Percentiles rank a stretch among this genome's conserved stretches.
These are phyloP conservation scores for Candida tallmaniae DNA, from an alignment of 805 yeast genomes.

Conservation along the genomic window DNA sequence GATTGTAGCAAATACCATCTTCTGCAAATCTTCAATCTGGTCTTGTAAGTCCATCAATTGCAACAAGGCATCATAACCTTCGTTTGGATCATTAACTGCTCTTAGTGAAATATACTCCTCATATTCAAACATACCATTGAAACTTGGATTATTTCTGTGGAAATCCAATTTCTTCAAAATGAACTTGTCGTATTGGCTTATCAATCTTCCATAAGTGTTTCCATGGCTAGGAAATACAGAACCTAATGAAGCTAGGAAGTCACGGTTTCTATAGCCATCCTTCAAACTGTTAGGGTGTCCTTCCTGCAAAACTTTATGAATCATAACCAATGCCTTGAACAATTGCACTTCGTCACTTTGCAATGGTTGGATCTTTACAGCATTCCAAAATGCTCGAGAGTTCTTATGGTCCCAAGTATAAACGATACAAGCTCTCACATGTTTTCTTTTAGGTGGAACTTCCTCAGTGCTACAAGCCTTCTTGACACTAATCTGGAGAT, in stretches of 20 bases:
- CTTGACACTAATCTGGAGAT: conserved; percentile 51
- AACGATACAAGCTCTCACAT: conserved; percentile 91
- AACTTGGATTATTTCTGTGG: conserved; percentile 80
- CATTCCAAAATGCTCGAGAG: conserved; percentile 80
- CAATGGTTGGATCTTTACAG: conserved; percentile 72
- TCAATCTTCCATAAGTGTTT: conserved; percentile 63
- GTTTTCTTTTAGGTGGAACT: conserved; percentile 92
- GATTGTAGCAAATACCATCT: conserved; percentile 68
- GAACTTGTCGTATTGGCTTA: conserved; percentile 69
- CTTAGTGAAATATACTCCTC: conserved; percentile 89
- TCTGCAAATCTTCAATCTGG: conserved; percentile 70
- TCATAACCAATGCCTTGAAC: conserved; percentile 78
- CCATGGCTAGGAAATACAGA: conserved; percentile 44
- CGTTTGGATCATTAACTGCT: conserved; percentile 89
- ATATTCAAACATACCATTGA: conserved; percentile 93
- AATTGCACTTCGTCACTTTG: conserved; percentile 78
- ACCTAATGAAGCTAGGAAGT: conserved; percentile 72
- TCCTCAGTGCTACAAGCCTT: conserved; percentile 87
- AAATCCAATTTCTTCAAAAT: conserved; percentile 71
- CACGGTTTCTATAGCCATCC: conserved; percentile 75
- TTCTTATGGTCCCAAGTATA: conserved; percentile 95
- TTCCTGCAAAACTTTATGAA: conserved; percentile 93
- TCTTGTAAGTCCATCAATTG: conserved; percentile 88
- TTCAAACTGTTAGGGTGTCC: conserved; percentile 86
- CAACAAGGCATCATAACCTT: conserved; percentile 85